Percentiles rank a stretch among this genome's conserved stretches.
These are phyloP conservation scores for Globisporangium viniferum DNA, from an alignment of 352 stramenopile genomes.

Conservation along the genomic window DNA sequence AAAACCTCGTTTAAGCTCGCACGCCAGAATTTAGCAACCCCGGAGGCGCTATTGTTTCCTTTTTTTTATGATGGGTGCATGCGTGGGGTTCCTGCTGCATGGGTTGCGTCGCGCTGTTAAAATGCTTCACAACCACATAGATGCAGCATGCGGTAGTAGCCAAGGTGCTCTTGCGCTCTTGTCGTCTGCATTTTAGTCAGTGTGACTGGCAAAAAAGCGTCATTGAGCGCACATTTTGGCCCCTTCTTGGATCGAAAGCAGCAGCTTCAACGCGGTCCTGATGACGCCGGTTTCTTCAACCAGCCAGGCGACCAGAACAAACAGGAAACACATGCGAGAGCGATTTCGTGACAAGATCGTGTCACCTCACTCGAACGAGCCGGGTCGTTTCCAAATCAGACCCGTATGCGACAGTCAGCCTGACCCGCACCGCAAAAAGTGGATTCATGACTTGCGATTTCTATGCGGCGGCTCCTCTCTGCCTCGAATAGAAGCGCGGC, in stretches of 20 bases:
- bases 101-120: background rate
- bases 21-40: background rate
- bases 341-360: constrained; percentile 25
- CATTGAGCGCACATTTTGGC: background rate
- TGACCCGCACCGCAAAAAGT: too few relatives aligned
- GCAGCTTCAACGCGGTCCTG: background rate
- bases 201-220: background rate
- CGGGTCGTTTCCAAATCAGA: background rate
- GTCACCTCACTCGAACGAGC: constrained; percentile 24
- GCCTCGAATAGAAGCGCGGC: background rate
- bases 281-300: background rate
- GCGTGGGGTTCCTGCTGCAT: background rate
- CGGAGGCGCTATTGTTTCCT: background rate
- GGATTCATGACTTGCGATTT: constrained; percentile 11
- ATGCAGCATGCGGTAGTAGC: background rate
- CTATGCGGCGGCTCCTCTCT: constrained; percentile 7
- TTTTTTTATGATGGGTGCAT: background rate
- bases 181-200: too few relatives aligned
- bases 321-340: background rate
- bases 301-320: background rate
- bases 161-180: background rate
- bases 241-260: background rate
- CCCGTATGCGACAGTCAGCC: background rate
- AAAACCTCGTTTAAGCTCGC: background rate
- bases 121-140: background rate